Percentiles rank a stretch among this genome's conserved stretches.
Conservation (phyloP, 2,329 filamentous ascomycete species). For the Pezicula carpinea region DNA sequence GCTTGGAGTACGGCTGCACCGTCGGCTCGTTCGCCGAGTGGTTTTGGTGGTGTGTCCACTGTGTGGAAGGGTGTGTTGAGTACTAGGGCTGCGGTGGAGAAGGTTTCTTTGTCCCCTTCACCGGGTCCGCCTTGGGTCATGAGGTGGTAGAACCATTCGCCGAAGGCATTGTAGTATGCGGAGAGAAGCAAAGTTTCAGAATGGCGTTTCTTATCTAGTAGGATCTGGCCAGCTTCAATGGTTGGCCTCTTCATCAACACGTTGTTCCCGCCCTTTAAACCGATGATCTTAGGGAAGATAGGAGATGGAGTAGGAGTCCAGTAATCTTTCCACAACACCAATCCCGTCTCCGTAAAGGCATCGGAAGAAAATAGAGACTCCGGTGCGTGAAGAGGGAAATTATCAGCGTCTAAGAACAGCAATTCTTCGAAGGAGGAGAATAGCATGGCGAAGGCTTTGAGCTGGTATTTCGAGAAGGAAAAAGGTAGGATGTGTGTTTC, state of each 20-base stretch:
- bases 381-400: slow-evolving; percentile 38
- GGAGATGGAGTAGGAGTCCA: slow-evolving; percentile 35
- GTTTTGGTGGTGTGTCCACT: slow-evolving; percentile 4
- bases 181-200: slow-evolving; percentile 37
- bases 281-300: slow-evolving; percentile 34
- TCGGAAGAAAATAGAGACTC: slow-evolving; percentile 35
- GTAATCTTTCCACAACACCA: slow-evolving; percentile 45
- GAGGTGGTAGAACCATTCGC: slow-evolving; percentile 17
- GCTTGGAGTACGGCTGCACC: slow-evolving; percentile 13
- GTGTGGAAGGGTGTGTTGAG: slow-evolving; percentile 35
- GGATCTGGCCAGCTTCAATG: slow-evolving; percentile 39
- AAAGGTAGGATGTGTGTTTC: slow-evolving; percentile 24
- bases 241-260: slow-evolving; percentile 21
- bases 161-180: slow-evolving; percentile 45
- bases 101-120: slow-evolving; percentile 47
- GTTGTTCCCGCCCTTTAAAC: background rate
- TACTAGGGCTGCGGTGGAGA: slow-evolving; percentile 38
- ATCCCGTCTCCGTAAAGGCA: slow-evolving; percentile 34
- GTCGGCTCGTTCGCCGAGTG: slow-evolving; percentile 4
- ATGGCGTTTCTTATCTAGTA: slow-evolving; percentile 39
- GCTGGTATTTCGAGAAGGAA: slow-evolving; percentile 38
- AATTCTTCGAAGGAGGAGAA: slow-evolving; percentile 45
- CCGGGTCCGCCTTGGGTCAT: slow-evolving; percentile 38
- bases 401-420: slow-evolving; percentile 44
- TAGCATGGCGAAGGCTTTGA: slow-evolving; percentile 43